Evolutionary conservation across 345 rosid species (phyloP).

Genomic region (Streptanthus diversifolius): DNA sequence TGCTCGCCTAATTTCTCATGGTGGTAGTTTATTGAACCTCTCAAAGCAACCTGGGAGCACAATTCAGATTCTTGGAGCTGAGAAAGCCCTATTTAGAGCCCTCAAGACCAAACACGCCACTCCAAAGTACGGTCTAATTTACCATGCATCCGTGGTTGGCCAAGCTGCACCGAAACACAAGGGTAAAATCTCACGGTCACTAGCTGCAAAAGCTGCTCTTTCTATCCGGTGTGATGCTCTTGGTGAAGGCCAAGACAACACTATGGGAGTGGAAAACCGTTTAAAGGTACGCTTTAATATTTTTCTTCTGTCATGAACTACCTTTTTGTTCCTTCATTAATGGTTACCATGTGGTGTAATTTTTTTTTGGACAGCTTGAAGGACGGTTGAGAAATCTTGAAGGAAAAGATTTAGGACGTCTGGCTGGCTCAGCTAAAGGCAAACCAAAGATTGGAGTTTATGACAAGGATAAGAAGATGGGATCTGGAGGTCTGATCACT

Average conservation of each 20-base stretch:
- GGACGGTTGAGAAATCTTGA: conserved; percentile 75
- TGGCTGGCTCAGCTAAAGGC: conserved; percentile 86
- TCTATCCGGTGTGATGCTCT: conserved; percentile 88
- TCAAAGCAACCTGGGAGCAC: conserved; percentile 96
- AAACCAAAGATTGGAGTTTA: conserved; percentile 87
- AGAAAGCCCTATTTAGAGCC: conserved; percentile 91
- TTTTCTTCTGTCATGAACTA: background rate
- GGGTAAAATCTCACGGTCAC: conserved; percentile 84
- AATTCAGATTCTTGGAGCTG: conserved; percentile 90
- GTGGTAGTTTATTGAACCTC: conserved; percentile 87
- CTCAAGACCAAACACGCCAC: conserved; percentile 90
- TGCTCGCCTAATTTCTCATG: conserved; percentile 91
- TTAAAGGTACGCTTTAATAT: conserved; percentile 48
- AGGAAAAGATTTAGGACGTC: conserved; percentile 65
- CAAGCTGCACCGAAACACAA: conserved; percentile 85
- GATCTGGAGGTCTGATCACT: conserved; percentile 63
- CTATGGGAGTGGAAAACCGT: conserved; percentile 80
- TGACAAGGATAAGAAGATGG: conserved; percentile 76
- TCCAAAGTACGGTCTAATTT: conserved; percentile 82
- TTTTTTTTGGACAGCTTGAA: conserved; percentile 53
- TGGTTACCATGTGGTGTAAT: background rate
- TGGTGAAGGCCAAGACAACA: conserved; percentile 71
- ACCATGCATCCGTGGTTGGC: conserved; percentile 88
- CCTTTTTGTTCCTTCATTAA: background rate
- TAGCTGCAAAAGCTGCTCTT: conserved; percentile 78